These are phyloP conservation scores for Herpetospermum pedunculosum DNA, from an alignment of 306 rosid species.

Conservation along the genomic window DNA sequence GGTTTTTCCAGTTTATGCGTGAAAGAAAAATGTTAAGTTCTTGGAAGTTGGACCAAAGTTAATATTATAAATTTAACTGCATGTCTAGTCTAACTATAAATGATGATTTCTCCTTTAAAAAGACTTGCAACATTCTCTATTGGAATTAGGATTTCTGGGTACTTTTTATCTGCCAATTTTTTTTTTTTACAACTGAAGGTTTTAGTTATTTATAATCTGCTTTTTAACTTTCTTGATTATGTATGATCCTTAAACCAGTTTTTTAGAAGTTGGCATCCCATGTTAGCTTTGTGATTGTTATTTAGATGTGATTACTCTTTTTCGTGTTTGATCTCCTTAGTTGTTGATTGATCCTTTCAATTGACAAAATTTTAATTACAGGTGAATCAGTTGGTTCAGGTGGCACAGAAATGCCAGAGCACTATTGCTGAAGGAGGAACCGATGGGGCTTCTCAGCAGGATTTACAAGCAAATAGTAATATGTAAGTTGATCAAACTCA, in stretches of 20 bases:
- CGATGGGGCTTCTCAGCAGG: slow-evolving; percentile 88
- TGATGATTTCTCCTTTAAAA: background rate
- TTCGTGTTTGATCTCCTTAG: background rate
- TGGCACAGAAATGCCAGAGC: slow-evolving; percentile 19
- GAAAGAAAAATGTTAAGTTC: background rate
- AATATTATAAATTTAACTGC: background rate
- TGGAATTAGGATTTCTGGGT: background rate
- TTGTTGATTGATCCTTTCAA: background rate
- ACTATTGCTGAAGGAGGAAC: slow-evolving; percentile 79
- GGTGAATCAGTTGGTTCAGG: slow-evolving; percentile 24
- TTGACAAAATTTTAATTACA: background rate
- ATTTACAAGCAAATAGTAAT: slow-evolving; percentile 70
- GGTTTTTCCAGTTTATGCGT: background rate
- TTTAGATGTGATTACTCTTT: background rate
- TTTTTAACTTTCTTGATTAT: background rate
- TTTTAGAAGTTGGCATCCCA: background rate
- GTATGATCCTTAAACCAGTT: background rate
- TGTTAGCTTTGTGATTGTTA: background rate
- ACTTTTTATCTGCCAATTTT: background rate
- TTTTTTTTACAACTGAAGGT: background rate
- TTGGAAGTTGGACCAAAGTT: background rate
- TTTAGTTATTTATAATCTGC: background rate
- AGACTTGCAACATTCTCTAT: background rate
- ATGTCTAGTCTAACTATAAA: background rate
- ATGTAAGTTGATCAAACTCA: slow-evolving; percentile 43